Evolutionary conservation across 306 rosid genomes (phyloP), one percentile per base, ranked within the genome.

Genomic region (Medicago arabica): DNA sequence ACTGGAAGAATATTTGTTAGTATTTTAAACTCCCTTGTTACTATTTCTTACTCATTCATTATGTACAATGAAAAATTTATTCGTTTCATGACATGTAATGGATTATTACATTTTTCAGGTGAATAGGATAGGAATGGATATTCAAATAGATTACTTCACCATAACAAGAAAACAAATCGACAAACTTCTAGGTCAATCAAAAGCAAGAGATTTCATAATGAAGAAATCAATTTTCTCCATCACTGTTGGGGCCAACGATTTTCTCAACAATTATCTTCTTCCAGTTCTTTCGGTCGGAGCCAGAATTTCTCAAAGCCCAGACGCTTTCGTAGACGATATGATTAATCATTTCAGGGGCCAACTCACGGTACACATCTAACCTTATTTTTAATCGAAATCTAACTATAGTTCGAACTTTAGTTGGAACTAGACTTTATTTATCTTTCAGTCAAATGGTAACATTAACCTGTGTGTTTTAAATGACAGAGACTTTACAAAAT

Each of bases 1-100:
- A 95, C 99, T 14, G 97, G 99, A 80, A 88, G 92, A 89, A 92
- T 95, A 82, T 92, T 95, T 89, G 97, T 95, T 4, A 73, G 93
- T 64, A 44, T 61, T 61, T 43, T 4, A 14, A 39, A 49, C 58
- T 21, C 9, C 17, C 54, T 8, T 43, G 0, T 67, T 46, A 44
- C 10, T 61, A 63, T 40, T 64, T 23, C 55, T 47, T 39, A 28
- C 6, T 53, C 25, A 40, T 16, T 31, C 28, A 57, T 19, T 69
- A 2, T 16, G 18, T 38, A 3, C 13, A 71, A 9, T 11, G 21
- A 71, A 39, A 18, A 23, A 23, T 23, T 1, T 23, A 23, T 23
- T 23, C 2, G 28, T 23, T 23, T 2, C 28, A 23, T 23, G 28
- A 23, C 28, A 23, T 23, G 28, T 23, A 23, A 1, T 23, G 28